phyloP scores from a whole-genome alignment of 108 stramenopile genomes.

The Cyclotella kingstonii region DNA sequence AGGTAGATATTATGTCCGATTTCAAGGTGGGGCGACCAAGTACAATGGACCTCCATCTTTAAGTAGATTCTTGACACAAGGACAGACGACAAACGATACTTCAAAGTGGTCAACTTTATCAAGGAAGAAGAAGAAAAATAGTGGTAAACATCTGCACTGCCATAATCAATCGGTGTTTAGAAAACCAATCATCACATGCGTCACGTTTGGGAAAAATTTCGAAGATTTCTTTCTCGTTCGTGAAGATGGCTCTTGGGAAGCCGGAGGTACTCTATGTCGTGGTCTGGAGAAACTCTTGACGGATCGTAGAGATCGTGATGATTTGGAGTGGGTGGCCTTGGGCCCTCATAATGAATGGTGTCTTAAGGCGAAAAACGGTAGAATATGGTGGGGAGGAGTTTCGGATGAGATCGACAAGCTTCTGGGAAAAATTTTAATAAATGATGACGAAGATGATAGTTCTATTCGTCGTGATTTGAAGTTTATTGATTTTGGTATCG shows the following conservation, averaged over 20 bases:
- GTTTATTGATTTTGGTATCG: constrained; percentile 74
- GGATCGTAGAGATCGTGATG: constrained; percentile 50
- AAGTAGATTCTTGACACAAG: constrained; percentile 35
- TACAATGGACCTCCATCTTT: constrained; percentile 64
- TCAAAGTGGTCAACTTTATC: not conserved
- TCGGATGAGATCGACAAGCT: constrained; percentile 53
- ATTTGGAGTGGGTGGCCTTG: constrained; percentile 62
- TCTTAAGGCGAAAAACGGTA: constrained; percentile 62
- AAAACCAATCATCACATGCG: constrained; percentile 8
- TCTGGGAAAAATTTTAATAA: constrained; percentile 44
- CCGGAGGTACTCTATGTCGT: constrained; percentile 56
- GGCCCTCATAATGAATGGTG: constrained; percentile 81
- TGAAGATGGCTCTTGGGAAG: constrained; percentile 77
- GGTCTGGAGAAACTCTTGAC: constrained; percentile 57
- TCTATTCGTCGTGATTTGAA: constrained; percentile 31
- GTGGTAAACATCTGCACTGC: not conserved
- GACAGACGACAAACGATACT: not conserved
- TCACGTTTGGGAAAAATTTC: constrained; percentile 67
- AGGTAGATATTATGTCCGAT: constrained; percentile 67
- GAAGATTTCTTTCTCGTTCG: constrained; percentile 75
- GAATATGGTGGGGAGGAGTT: constrained; percentile 84
- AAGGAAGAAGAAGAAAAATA: constrained; percentile 1
- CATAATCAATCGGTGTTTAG: not conserved
- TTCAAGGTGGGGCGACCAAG: constrained; percentile 59
- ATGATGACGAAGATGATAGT: constrained; percentile 31